phyloP scores from a whole-genome alignment of 257 asterid species.

The Cinchona pubescens region DNA sequence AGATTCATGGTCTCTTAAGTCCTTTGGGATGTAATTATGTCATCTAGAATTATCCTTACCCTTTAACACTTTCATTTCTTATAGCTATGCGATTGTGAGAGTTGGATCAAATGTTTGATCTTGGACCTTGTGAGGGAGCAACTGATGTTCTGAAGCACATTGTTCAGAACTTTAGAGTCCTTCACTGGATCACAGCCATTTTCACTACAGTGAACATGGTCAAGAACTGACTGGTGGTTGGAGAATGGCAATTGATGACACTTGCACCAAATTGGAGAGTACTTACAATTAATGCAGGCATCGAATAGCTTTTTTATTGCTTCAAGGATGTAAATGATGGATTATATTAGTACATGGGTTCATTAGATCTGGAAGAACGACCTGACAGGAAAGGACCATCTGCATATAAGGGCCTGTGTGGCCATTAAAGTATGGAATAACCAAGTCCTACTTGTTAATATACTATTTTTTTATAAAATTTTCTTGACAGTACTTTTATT shows the following conservation, averaged over 20 bases:
- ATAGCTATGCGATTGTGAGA: neutral
- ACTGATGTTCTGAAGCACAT: neutral
- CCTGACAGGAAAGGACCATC: constrained; percentile 1
- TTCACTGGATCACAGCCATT: neutral
- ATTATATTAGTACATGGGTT: neutral
- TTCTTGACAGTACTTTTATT: neutral
- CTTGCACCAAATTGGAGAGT: neutral
- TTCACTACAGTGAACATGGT: neutral
- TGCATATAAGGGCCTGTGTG: neutral
- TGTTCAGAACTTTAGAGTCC: neutral
- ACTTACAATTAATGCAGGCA: neutral
- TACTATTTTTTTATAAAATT: neutral
- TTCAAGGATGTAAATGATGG: neutral
- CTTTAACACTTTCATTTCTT: neutral
- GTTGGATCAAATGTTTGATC: neutral
- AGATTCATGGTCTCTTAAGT: neutral
- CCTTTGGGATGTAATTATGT: neutral
- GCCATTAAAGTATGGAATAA: constrained; percentile 10
- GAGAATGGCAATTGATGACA: neutral
- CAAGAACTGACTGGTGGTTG: neutral
- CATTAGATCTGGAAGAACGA: neutral
- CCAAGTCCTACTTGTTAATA: neutral
- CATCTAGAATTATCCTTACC: neutral
- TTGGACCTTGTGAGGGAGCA: neutral
- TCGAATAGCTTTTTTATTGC: neutral